Evolutionary conservation across 2,329 filamentous ascomycete genomes (phyloP), one percentile per base, ranked within the genome.

Genomic region (Neofusicoccum cordaticola): DNA sequence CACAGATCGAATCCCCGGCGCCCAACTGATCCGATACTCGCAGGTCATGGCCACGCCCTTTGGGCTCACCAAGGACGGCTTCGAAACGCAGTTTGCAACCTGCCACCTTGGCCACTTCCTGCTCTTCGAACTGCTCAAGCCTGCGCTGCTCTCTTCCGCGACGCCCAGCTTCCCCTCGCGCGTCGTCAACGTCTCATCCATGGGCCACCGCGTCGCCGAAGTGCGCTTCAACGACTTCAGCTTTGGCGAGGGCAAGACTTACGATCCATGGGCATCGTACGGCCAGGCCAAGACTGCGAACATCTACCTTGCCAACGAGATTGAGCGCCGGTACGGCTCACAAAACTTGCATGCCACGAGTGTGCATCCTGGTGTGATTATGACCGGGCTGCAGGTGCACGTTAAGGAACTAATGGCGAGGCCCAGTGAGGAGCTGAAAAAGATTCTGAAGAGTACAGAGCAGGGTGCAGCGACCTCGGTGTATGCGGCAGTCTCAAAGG

Each of bases 221-320:
- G 22, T 22, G 3, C 22, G 22, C 22, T 22, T 22, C 22, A 2
- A 22, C 22, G 22, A 22, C 22, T 22, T 22, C 3, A 22, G 3
- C 22, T 22, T 22, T 22, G 22, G 22, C 22, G 22, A 22, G 2
- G 22, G 22, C 22, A 22, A 22, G 22, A 7, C 35, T 39, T 82
- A 83, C 67, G 69, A 78, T 0, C 75, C 75, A 0, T 75, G 70
- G 63, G 41, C 63, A 0, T 75, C 80, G 0, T 86, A 86, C 64
- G 79, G 75, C 0, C 80, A 83, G 67, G 75, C 77, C 57, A 87
- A 86, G 67, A 77, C 78, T 0, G 83, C 84, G 11, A 84, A 82
- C 65, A 77, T 85, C 17, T 82, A 78, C 67, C 80, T 82, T 60
- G 80, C 83, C 3, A 84, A 81, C 66, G 77, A 84, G 64, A 76